Base-by-base conservation (phyloP, 306 rosid species). In the Quercus agrifolia region DNA sequence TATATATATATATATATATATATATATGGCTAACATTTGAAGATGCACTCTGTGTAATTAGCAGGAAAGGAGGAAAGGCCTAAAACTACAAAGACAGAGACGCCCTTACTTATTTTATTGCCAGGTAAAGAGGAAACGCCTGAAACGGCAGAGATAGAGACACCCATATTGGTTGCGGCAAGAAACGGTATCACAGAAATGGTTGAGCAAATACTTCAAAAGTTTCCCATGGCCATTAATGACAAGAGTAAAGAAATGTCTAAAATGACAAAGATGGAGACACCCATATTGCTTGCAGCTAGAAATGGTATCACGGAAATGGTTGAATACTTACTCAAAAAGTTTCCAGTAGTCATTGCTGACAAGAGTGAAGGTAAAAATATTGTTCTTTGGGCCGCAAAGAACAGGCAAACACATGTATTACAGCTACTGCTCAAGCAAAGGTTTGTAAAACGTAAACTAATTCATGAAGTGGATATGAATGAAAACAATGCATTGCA, bases 261-360 rank as follows among this genome's bases (percentile, higher is more conserved):
- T 46, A 3, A 46, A 46, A 46, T 11, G 52, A 12, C 13, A 25
- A 70, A 27, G 66, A 52, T 12, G 56, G 87, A 87, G 59, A 75
- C 96, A 4, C 85, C 90, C 0, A 49, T 89, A 38, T 59, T 91
- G 57, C 75, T 89, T 15, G 96, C 96, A 17, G 89, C 93, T 2
- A 89, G 86, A 81, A 89, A 84, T 63, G 96, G 93, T 10, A 83
- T 89, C 77, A 84, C 72, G 1, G 96, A 91, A 56, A 83, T 91
- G 79, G 89, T 91, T 11, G 80, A 64, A 71, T 78, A 71, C 58
- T 85, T 91, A 41, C 46, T 89, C 2, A 74, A 76, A 10, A 3
- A 49, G 52, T 87, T 84, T 80, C 93, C 93, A 0, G 85, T 87
- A 56, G 96, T 93, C 1, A 56, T 85, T 49, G 79, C 86, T 62